Base-by-base conservation (phyloP, 1,284 basidiomycete genomes). In the Pseudozyma hubeiensis region DNA sequence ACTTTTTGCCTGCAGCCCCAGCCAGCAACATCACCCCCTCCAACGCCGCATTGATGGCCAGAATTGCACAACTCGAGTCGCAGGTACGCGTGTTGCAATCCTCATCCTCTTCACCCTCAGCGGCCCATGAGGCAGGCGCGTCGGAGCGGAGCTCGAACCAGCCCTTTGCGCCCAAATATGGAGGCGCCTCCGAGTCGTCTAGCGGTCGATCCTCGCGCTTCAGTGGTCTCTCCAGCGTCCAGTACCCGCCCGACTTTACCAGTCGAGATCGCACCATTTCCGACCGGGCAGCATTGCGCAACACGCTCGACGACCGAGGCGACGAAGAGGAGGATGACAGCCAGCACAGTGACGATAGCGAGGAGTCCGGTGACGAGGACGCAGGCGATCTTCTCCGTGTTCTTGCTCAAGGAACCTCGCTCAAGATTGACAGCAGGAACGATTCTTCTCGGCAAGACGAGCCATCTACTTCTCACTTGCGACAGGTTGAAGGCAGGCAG, bases 21-120 rank as follows among this genome's bases (percentile, higher is more conserved):
- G 52, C 60, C 2, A 68, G 61, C 52, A 68, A 59, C 49, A 75
- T 72, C 53, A 71, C 64, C 0, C 68, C 72, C 16, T 72, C 72
- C 19, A 73, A 75, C 35, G 73, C 73, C 14, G 73, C 73, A 2
- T 55, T 75, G 34, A 75, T 75, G 73, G 73, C 73, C 13, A 59
- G 73, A 43, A 75, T 75, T 4, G 73, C 73, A 4, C 73, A 75
- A 49, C 60, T 75, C 17, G 73, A 75, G 39, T 52, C 73, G 1
- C 73, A 75, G n/a, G 45, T 75, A 8, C 73, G 73, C 48, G 64
- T 66, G 2, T 33, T 75, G n/a, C 73, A 75, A 29, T 61, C 67
- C 7, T 49, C 64, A 3, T 57, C 63, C 3, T 46, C 57, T 35
- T 64, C 70, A 6, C 53, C 61, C 31, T 52, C 59, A 10, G 47